phyloP scores from a whole-genome alignment of 164 flowering plant species.

The Amborella trichopoda region DNA sequence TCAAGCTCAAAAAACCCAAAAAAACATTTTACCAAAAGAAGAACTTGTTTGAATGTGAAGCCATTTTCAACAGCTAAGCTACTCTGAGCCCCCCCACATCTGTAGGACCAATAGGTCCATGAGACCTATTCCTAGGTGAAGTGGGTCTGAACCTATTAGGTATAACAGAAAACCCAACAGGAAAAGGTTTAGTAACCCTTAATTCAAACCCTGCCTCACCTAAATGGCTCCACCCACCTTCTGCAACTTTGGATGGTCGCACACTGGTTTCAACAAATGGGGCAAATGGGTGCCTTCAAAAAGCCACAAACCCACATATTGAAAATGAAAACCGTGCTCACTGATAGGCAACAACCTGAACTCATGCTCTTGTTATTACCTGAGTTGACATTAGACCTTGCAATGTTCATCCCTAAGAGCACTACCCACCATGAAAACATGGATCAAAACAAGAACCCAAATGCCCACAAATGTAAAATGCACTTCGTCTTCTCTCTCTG shows the following conservation, averaged over 20 bases:
- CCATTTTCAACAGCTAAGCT: too few relatives aligned
- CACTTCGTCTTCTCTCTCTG: too few relatives aligned
- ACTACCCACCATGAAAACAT: constrained; percentile 44
- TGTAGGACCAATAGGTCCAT: too few relatives aligned
- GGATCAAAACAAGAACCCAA: constrained; percentile 33
- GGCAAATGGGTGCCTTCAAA: constrained; percentile 43
- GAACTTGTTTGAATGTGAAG: too few relatives aligned
- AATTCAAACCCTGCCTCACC: constrained; percentile 11
- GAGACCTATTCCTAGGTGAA: too few relatives aligned
- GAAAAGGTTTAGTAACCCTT: constrained; percentile 10
- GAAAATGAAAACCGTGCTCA: constrained; percentile 46
- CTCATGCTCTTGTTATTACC: constrained; percentile 13
- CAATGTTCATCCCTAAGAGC: constrained; percentile 20
- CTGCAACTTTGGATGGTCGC: background rate
- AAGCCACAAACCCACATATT: constrained; percentile 52
- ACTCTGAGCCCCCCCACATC: too few relatives aligned
- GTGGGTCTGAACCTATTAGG: constrained; percentile 5
- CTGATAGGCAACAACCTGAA: constrained; percentile 38
- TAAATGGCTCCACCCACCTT: constrained; percentile 3
- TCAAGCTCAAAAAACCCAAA: too few relatives aligned
- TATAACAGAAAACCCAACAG: constrained; percentile 3
- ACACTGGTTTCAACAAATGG: constrained; percentile 29
- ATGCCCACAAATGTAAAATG: constrained; percentile 32
- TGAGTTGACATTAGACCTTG: background rate
- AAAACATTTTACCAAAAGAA: too few relatives aligned